Percentiles rank a stretch among this genome's conserved stretches.
Conservation (phyloP, 2,329 filamentous ascomycete species). For the Hypoxylon sp. region DNA sequence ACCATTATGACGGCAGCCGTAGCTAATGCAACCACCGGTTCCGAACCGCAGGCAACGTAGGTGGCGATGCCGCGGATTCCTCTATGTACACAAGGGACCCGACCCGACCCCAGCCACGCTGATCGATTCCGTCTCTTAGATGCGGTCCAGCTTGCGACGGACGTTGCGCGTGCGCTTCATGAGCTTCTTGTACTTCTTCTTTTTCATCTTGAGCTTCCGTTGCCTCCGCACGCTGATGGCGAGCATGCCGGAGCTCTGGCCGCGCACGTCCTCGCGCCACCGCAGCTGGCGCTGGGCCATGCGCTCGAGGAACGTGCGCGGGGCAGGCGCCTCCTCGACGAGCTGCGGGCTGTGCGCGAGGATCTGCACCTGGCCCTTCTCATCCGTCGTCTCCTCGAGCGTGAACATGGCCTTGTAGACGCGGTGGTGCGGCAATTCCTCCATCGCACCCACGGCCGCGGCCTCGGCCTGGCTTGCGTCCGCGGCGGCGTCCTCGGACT, state of each 20-base stretch:
- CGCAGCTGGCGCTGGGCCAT: constrained; percentile 70
- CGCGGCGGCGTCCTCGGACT: constrained; percentile 58
- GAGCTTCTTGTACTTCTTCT: constrained; percentile 99
- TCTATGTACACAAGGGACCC: constrained; percentile 33
- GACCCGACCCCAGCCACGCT: too few relatives aligned
- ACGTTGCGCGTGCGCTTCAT: constrained; percentile 90
- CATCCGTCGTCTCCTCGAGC: constrained; percentile 70
- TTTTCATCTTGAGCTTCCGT: constrained; percentile 98
- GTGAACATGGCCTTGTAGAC: constrained; percentile 71
- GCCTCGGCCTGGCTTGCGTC: too few relatives aligned
- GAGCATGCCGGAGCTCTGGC: constrained; percentile 66
- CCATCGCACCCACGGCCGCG: constrained; percentile 45
- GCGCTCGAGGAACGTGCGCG: constrained; percentile 72
- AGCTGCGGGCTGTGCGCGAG: constrained; percentile 67
- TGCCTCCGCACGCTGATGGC: constrained; percentile 92
- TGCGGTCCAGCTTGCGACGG: constrained; percentile 82
- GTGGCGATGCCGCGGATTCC: constrained; percentile 11
- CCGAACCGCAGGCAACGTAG: constrained; percentile 8
- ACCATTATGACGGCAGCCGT: constrained; percentile 38
- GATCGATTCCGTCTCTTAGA: constrained; percentile 51
- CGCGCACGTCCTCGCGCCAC: constrained; percentile 61
- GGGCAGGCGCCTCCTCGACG: constrained; percentile 54
- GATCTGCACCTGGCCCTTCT: constrained; percentile 66
- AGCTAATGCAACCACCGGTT: constrained; percentile 16
- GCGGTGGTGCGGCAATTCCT: constrained; percentile 55